Evolutionary conservation across 345 rosid genomes (phyloP).

Genomic region (Salix suchowensis): DNA sequence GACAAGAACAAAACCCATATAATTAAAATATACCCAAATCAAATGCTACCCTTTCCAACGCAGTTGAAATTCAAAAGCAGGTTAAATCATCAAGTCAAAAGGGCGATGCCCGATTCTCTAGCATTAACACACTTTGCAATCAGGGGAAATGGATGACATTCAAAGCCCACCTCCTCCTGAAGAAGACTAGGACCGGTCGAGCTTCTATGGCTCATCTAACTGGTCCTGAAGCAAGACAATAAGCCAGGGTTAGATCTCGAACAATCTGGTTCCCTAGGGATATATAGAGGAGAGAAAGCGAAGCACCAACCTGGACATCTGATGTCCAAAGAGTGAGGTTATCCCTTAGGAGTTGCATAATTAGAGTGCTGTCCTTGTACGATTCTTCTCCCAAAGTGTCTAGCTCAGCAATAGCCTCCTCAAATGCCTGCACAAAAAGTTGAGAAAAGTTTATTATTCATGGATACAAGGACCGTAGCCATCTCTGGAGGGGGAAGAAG

Average conservation of each 20-base stretch:
- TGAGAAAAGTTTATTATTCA: not conserved
- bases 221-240: constrained; percentile 51
- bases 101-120: constrained; percentile 2
- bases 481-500: not conserved
- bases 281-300: not conserved
- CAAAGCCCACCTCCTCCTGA: constrained; percentile 62
- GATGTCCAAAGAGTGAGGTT: constrained; percentile 98
- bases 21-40: not conserved
- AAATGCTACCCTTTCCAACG: constrained; percentile 16
- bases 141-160: constrained; percentile 46
- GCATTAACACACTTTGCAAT: constrained; percentile 26
- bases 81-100: constrained; percentile 19
- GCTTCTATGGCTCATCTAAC: constrained; percentile 59
- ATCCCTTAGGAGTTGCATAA: constrained; percentile 91
- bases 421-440: constrained; percentile 58
- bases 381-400: constrained; percentile 91
- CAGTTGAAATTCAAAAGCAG: constrained; percentile 17
- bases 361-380: constrained; percentile 99
- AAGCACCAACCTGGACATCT: constrained; percentile 65
- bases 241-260: not conserved
- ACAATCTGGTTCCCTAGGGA: not conserved
- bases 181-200: constrained; percentile 37
- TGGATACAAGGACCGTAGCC: not conserved
- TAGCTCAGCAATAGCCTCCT: constrained; percentile 94
- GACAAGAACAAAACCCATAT: not conserved